Percentiles rank a stretch among this genome's conserved stretches.
phyloP scores from a whole-genome alignment of 2,329 filamentous ascomycete species.

The Alternaria alternata region DNA sequence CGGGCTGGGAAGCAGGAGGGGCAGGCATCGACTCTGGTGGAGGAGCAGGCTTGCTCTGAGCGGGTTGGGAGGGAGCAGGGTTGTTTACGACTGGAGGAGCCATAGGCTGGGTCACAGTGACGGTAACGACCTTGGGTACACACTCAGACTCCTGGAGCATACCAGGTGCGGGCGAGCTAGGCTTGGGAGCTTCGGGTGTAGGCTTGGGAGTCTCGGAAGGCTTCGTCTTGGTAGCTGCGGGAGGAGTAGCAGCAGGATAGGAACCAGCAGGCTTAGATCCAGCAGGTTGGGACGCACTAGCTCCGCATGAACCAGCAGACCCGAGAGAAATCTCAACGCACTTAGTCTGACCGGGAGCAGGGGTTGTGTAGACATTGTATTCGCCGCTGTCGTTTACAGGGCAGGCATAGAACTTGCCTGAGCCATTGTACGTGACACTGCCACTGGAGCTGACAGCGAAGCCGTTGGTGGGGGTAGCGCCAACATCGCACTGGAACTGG shows the following conservation, averaged over 20 bases:
- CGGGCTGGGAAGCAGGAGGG: neutral
- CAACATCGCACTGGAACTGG: slow-evolving; percentile 69
- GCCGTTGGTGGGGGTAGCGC: slow-evolving; percentile 58
- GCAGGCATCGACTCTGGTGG: neutral
- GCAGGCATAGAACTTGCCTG: slow-evolving; percentile 67
- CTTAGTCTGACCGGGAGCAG: slow-evolving; percentile 54
- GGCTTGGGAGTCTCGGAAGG: neutral
- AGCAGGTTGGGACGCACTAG: slow-evolving; percentile 13
- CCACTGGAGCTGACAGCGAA: slow-evolving; percentile 66
- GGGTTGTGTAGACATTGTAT: slow-evolving; percentile 63
- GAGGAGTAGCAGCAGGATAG: neutral
- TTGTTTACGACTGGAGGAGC: neutral
- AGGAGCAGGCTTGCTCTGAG: neutral
- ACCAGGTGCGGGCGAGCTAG: neutral
- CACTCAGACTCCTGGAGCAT: neutral
- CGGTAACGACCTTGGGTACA: neutral
- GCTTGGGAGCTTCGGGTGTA: neutral
- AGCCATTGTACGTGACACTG: slow-evolving; percentile 60
- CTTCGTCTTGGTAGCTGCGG: neutral
- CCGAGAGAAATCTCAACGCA: slow-evolving; percentile 61
- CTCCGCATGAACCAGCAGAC: slow-evolving; percentile 31
- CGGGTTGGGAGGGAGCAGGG: neutral
- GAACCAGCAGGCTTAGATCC: neutral
- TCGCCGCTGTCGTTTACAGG: slow-evolving; percentile 63
- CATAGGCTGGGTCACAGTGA: neutral